Evolutionary conservation across 2,329 filamentous ascomycete genomes (phyloP).

Genomic region (Furcasterigmium sp.): DNA sequence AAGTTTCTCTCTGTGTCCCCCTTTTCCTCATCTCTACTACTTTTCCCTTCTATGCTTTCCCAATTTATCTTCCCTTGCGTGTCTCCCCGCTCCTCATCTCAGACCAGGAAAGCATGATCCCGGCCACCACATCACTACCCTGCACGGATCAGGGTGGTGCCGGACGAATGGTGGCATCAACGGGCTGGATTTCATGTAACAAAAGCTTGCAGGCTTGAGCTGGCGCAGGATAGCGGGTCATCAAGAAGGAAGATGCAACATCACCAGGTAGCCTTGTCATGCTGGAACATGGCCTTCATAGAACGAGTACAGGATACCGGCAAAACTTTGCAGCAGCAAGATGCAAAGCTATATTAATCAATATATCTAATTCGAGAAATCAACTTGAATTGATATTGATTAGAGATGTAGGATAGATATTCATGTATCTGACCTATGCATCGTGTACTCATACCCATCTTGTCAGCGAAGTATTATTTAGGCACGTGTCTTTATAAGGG

Average conservation of each 20-base stretch:
- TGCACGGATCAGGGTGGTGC: neutral
- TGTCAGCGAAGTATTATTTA: too few species aligned
- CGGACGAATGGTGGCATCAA: neutral
- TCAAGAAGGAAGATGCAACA: neutral
- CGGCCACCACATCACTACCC: neutral
- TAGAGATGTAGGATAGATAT: too few species aligned
- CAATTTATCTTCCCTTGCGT: slow-evolving; percentile 3
- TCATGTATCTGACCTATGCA: too few species aligned
- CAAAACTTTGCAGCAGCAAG: too few species aligned
- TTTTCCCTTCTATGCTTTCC: slow-evolving; percentile 11
- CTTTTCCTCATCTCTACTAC: slow-evolving; percentile 13
- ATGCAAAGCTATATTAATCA: too few species aligned
- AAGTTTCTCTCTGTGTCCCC: slow-evolving; percentile 11
- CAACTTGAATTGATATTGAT: too few species aligned
- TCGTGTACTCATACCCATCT: too few species aligned
- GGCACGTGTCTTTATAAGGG: too few species aligned
- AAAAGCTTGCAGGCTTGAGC: neutral
- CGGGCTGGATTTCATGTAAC: neutral
- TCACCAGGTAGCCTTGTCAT: too few species aligned
- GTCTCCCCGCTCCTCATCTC: neutral
- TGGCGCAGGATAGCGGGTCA: neutral
- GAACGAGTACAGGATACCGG: too few species aligned
- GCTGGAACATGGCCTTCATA: too few species aligned
- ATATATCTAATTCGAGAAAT: too few species aligned
- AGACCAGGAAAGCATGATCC: neutral